Evolutionary conservation across 1,139 yeast species (phyloP).

Genomic region (Yamadazyma aaseri): DNA sequence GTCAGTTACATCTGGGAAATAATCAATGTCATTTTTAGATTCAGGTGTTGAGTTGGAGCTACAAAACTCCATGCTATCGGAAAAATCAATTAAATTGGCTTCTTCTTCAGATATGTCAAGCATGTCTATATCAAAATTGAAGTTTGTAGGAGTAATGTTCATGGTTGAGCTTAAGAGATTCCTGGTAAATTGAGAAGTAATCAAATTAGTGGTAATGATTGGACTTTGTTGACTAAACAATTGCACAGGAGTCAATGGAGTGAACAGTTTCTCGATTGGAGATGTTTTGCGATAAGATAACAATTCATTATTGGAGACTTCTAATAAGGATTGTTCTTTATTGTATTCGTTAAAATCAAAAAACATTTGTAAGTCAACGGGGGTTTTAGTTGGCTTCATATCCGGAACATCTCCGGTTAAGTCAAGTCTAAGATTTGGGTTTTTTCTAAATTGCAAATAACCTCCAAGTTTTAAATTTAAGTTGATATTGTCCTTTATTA

Average conservation of each 20-base stretch:
- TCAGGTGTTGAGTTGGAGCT: background rate
- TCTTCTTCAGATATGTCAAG: background rate
- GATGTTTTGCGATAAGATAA: slow-evolving; percentile 4
- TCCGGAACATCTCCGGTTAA: background rate
- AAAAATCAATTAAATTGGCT: background rate
- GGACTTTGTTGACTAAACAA: background rate
- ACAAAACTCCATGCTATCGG: background rate
- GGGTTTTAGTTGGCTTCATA: background rate
- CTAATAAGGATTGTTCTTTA: slow-evolving; percentile 1
- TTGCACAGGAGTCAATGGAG: slow-evolving; percentile 8
- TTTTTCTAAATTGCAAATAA: slow-evolving; percentile 8
- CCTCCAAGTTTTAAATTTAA: slow-evolving; percentile 15
- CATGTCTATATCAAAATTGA: background rate
- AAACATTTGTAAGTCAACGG: slow-evolving; percentile 4
- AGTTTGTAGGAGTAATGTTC: background rate
- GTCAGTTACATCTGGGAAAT: background rate
- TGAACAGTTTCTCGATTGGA: slow-evolving; percentile 6
- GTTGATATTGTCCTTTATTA: slow-evolving; percentile 14
- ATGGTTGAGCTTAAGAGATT: background rate
- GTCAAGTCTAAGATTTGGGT: background rate
- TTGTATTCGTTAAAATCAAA: slow-evolving; percentile 4
- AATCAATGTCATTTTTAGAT: no score
- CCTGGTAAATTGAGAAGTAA: background rate
- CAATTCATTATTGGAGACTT: slow-evolving; percentile 4
- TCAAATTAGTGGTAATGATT: background rate